Evolutionary conservation across 441 rosid genomes (phyloP).

Genomic region (Eugenia klotzschiana): DNA sequence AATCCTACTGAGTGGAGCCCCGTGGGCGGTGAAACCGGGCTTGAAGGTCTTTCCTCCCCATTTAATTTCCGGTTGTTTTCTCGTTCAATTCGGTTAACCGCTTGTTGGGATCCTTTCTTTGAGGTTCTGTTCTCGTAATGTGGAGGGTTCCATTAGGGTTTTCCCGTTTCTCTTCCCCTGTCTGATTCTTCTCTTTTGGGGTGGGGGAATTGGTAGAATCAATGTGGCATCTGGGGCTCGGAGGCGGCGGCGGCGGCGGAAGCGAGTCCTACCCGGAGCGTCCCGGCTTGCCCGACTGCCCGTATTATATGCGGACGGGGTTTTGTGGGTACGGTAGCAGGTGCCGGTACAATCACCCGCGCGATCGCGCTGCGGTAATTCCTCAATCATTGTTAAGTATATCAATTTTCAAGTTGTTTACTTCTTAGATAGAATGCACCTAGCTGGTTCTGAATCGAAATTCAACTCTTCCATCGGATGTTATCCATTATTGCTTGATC

Average conservation of each 20-base stretch:
- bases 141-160: constrained; percentile 16
- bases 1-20: constrained; percentile 37
- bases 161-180: background rate
- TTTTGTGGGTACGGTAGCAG: constrained; percentile 58
- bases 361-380: constrained; percentile 67
- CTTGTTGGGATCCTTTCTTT: background rate
- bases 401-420: background rate
- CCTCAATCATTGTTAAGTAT: background rate
- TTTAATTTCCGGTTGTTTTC: background rate
- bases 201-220: constrained; percentile 32
- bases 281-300: constrained; percentile 65
- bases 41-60: constrained; percentile 33
- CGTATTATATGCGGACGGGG: constrained; percentile 91
- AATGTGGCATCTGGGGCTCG: constrained; percentile 64
- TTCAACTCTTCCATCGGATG: background rate
- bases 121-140: constrained; percentile 9
- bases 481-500: background rate
- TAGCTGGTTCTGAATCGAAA: background rate
- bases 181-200: background rate
- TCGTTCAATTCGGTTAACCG: constrained; percentile 6
- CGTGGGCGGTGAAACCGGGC: constrained; percentile 30
- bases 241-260: constrained; percentile 4
- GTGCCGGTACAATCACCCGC: constrained; percentile 93
- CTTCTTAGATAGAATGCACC: background rate
- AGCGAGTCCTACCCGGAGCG: constrained; percentile 65